Base-by-base conservation (phyloP, 1,139 yeast genomes). In the Hyphopichia pseudoburtonii region DNA sequence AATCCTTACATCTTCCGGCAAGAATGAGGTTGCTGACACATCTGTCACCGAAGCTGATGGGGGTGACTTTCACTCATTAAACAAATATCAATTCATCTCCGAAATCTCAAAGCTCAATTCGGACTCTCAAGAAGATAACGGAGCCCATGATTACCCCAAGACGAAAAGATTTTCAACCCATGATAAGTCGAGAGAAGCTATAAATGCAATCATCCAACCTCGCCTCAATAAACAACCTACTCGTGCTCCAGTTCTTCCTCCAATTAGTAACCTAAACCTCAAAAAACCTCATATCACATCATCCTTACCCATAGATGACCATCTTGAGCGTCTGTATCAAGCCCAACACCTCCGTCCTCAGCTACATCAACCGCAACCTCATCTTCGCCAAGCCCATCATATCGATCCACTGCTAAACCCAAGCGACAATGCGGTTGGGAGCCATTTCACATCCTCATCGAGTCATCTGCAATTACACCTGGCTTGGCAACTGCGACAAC, bases 201-300 rank as follows among this genome's bases (percentile, higher is more conserved):
- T 71, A 17, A 68, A 60, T 37, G 50, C 57, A 8, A 67, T 70
- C 60, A 61, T 66, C 4, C 59, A 58, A 41, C 76, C 76, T 0
- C 46, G 70, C 22, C 43, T 54, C 2, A 15, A 28, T 28, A 27
- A 31, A 26, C 35, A 12, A 27, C 32, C 9, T 27, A n/a, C 21
- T 12, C 24, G 14, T 14, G 32, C 30, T 19, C 34, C 35, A 19
- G 39, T 40, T 18, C 36, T 47, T 28, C 58, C 59, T 15, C 54
- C 57, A 3, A 23, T 45, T 23, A 14, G 32, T 42, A 30, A 35
- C 35, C 18, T 34, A 37, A 35, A 40, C 9, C n/a, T 25, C 9
- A 15, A n/a, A 5, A 25, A 25, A 11, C n/a, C 26, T 23, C 26
- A n/a, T n/a, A n/a, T n/a, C n/a, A n/a, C n/a, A n/a, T n/a, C n/a